Evolutionary conservation across 1,284 basidiomycete genomes (phyloP), one percentile per base, ranked within the genome.

Genomic region (Tylopilus sp.): DNA sequence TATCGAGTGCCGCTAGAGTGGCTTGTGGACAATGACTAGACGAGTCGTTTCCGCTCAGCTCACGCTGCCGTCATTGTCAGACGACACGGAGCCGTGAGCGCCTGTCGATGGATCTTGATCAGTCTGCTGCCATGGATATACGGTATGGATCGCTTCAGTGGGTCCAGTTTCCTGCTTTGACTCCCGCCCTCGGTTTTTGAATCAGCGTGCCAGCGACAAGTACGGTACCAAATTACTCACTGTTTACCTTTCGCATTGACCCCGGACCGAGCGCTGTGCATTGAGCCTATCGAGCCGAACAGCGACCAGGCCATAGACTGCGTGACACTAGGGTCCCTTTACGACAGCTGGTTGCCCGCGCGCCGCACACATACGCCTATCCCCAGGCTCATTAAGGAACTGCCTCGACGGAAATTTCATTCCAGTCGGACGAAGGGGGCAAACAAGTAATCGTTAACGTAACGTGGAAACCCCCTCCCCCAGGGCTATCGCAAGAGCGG

Each of bases 271-370:
- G 29, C 36, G 25, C 36, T 37, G 25, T 25, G 10, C 21, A 38
- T 28, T 26, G 41, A 41, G 36, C 23, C 48, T 18, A 38, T 28
- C 29, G 41, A 41, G 36, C 23, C 48, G 18, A 43, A 47, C 28
- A 29, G 36, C 47, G 41, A 42, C 41, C 37, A 34, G 41, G 45
- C 35, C 21, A 23, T 5, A 16, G 11, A 23, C 19, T 21, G 48
- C 18, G 37, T 45, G 43, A 42, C 37, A 28, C 35, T 60, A 45
- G 48, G 54, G 45, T 55, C 53, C 21, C 41, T 64, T 23, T 59
- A 62, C 59, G 61, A 58, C 42, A 60, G 33, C 45, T 34, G 44
- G 39, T 48, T 55, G 54, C 49, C 44, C 52, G 41, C 57, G 46
- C 47, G 41, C 41, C 25, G 43, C 31, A 19, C 26, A 29, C 37